These are phyloP conservation scores for Suhomyces bokatorum DNA, from an alignment of 1,139 yeast species.

Conservation along the genomic window DNA sequence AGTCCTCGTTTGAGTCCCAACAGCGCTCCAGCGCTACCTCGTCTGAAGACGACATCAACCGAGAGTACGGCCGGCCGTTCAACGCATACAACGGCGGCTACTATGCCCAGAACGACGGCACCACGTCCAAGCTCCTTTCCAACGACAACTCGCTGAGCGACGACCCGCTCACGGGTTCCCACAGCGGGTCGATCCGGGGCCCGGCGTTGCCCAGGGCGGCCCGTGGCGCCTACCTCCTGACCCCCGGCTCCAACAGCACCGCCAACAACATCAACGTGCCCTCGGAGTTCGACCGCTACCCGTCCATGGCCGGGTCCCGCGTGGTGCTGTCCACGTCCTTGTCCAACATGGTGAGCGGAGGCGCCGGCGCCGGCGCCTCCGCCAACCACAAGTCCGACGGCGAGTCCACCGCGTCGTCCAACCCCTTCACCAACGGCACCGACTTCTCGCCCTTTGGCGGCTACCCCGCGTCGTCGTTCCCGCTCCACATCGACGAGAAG, in stretches of 20 bases:
- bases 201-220: constrained; percentile 7
- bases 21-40: constrained; percentile 16
- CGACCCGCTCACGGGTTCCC: constrained; percentile 13
- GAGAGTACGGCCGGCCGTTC: constrained; percentile 41
- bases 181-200: constrained; percentile 7
- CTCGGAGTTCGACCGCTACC: constrained; percentile 60
- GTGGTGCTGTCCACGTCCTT: constrained; percentile 48
- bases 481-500: constrained; percentile 31
- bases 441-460: constrained; percentile 34
- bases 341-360: constrained; percentile 17
- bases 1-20: constrained; percentile 16
- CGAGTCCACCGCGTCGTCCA: constrained; percentile 15
- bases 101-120: constrained; percentile 41
- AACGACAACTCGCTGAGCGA: constrained; percentile 29
- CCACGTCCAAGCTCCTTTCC: constrained; percentile 41
- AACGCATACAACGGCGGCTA: constrained; percentile 48
- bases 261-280: constrained; percentile 37
- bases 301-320: constrained; percentile 51
- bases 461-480: constrained; percentile 32
- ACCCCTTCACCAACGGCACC: constrained; percentile 16
- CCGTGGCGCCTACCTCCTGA: constrained; percentile 5
- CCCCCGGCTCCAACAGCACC: constrained; percentile 7
- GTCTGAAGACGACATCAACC: constrained; percentile 20
- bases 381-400: constrained; percentile 15
- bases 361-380: constrained; percentile 20